These are phyloP conservation scores for Exserohilum rostratum DNA, from an alignment of 2,329 filamentous ascomycete species.

Conservation along the genomic window DNA sequence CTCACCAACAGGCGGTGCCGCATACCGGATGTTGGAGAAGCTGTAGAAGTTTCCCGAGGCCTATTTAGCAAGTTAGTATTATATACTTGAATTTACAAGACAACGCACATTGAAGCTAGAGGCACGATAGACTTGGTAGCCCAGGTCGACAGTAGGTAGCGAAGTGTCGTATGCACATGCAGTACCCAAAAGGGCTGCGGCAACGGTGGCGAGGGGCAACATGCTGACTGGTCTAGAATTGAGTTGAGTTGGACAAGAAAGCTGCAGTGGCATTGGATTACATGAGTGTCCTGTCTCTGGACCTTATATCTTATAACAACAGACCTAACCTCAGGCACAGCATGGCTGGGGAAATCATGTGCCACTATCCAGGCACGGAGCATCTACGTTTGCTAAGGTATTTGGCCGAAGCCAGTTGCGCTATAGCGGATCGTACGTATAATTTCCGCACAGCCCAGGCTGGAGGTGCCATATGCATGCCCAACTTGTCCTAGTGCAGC, in stretches of 20 bases:
- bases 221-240: conserved; percentile 16
- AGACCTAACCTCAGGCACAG: neutral
- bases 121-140: conserved; percentile 60
- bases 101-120: conserved; percentile 52
- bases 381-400: neutral
- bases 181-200: conserved; percentile 30
- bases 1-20: conserved; percentile 58
- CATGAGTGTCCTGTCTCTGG: neutral
- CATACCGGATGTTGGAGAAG: conserved; percentile 64
- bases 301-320: neutral
- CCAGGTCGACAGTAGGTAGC: conserved; percentile 58
- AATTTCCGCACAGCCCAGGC: neutral
- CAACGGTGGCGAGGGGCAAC: conserved; percentile 28
- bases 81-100: neutral
- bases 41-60: conserved; percentile 55
- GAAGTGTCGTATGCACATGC: conserved; percentile 32
- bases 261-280: neutral
- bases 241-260: neutral
- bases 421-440: neutral
- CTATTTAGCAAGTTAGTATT: conserved; percentile 26
- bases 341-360: neutral
- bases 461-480: neutral
- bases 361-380: neutral
- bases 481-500: conserved; percentile 3
- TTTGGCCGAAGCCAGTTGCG: conserved; percentile 5